Percentiles rank a stretch among this genome's conserved stretches.
Evolutionary conservation across 1,284 basidiomycete genomes (phyloP).

Genomic region (Cutaneotrichosporon dermatis): DNA sequence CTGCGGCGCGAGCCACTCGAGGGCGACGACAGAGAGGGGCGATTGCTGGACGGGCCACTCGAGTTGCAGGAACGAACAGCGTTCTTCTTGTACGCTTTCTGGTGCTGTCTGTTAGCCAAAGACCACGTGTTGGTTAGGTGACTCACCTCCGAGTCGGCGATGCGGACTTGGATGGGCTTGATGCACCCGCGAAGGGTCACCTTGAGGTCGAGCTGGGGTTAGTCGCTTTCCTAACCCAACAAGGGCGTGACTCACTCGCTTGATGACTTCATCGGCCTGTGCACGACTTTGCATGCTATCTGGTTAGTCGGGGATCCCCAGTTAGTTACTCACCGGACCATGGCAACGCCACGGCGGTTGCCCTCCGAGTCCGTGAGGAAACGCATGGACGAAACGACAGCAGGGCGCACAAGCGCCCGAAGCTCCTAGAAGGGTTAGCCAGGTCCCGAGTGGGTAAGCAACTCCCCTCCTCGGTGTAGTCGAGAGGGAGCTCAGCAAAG

Average conservation of each 20-base stretch:
- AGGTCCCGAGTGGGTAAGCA: too few species aligned
- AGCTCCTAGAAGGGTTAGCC: conserved; percentile 27
- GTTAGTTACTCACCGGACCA: conserved; percentile 29
- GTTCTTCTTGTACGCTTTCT: conserved; percentile 28
- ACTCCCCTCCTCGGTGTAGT: conserved; percentile 27
- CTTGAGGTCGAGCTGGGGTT: conserved; percentile 30
- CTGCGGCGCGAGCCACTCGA: too few species aligned
- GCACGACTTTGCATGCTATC: conserved; percentile 24
- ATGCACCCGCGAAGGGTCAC: conserved; percentile 23
- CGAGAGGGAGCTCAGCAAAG: conserved; percentile 34
- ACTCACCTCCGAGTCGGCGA: conserved; percentile 41
- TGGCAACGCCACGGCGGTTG: conserved; percentile 31
- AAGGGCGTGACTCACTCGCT: conserved; percentile 19
- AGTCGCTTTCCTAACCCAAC: too few species aligned
- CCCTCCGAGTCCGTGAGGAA: conserved; percentile 31
- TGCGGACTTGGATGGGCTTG: conserved; percentile 32
- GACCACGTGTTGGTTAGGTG: too few species aligned
- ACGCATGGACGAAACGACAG: conserved; percentile 30
- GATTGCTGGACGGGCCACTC: too few species aligned
- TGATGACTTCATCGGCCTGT: conserved; percentile 37
- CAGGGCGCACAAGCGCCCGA: conserved; percentile 25
- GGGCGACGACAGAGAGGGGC: too few species aligned
- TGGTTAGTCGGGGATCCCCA: not conserved
- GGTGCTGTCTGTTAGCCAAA: conserved; percentile 17
- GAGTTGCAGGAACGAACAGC: too few species aligned